A percentile compares a stretch with the other conserved stretches of the same genome.
Evolutionary conservation across 768 basidiomycete genomes (phyloP).

Genomic region (Astraeus odoratus): DNA sequence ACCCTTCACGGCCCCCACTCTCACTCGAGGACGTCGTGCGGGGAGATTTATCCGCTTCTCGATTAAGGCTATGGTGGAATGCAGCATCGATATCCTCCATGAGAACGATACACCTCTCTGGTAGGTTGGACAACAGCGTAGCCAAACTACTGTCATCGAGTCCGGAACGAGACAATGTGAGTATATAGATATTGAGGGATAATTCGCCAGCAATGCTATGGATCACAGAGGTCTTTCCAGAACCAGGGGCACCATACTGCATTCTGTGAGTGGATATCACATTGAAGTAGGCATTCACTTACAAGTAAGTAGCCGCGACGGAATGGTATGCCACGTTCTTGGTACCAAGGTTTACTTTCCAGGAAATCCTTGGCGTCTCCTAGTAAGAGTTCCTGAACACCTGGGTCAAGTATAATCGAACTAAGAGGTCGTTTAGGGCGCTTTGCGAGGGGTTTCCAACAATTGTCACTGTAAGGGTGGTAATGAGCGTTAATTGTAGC

Average conservation of each 20-base stretch:
- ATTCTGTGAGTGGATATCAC: conserved; percentile 19
- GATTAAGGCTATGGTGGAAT: conserved; percentile 41
- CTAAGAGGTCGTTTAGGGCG: conserved; percentile 58
- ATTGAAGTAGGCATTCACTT: conserved; percentile 8
- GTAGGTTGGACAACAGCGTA: conserved; percentile 53
- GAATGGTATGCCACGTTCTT: conserved; percentile 73
- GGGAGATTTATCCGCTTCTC: conserved; percentile 16
- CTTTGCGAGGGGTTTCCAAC: conserved; percentile 50
- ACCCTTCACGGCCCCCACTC: conserved; percentile 8
- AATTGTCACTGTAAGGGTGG: conserved; percentile 22
- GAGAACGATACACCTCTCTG: conserved; percentile 65
- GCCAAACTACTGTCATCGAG: conserved; percentile 57
- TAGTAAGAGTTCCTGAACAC: conserved; percentile 56
- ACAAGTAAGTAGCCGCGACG: conserved; percentile 71
- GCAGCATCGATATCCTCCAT: conserved; percentile 87
- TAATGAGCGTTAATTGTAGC: conserved; percentile 4
- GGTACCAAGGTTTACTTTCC: conserved; percentile 63
- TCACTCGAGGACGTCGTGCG: not conserved
- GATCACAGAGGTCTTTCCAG: conserved; percentile 75
- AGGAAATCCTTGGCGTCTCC: conserved; percentile 70
- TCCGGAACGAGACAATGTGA: conserved; percentile 56
- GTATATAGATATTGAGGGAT: conserved; percentile 63
- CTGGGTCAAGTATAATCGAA: conserved; percentile 67
- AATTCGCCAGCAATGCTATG: conserved; percentile 76
- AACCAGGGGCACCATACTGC: conserved; percentile 58